Evolutionary conservation across 1,139 yeast genomes (phyloP).

Genomic region (Magnusiomyces tetraspermus): DNA sequence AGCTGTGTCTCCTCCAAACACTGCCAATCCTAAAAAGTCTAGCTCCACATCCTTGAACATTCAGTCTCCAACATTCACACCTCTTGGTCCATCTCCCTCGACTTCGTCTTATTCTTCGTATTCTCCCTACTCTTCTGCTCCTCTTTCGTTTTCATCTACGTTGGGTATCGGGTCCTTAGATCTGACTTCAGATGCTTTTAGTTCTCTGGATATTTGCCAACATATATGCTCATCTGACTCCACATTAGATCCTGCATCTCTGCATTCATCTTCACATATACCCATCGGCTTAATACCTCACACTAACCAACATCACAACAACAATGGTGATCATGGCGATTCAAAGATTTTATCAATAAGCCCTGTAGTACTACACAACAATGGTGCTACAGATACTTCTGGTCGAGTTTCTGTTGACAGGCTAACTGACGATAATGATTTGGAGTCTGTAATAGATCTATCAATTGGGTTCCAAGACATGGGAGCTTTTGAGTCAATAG

Average conservation of each 20-base stretch:
- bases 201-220: background rate
- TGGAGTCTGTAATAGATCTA: background rate
- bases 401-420: background rate
- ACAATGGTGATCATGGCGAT: too few species aligned
- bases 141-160: background rate
- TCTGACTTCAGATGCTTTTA: background rate
- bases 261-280: background rate
- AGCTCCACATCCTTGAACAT: too few species aligned
- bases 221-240: background rate
- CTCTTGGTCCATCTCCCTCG: too few species aligned
- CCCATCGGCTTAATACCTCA: background rate
- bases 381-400: background rate
- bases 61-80: too few species aligned
- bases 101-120: too few species aligned
- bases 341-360: background rate
- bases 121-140: background rate
- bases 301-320: too few species aligned
- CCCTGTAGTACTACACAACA: background rate
- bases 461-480: background rate
- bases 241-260: background rate
- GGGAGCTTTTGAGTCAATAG: background rate
- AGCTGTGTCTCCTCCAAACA: too few species aligned
- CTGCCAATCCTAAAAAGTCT: too few species aligned
- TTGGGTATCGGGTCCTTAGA: background rate
- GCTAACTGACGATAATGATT: background rate